phyloP scores from a whole-genome alignment of 352 stramenopile species.

The Globisporangium viniferum region DNA sequence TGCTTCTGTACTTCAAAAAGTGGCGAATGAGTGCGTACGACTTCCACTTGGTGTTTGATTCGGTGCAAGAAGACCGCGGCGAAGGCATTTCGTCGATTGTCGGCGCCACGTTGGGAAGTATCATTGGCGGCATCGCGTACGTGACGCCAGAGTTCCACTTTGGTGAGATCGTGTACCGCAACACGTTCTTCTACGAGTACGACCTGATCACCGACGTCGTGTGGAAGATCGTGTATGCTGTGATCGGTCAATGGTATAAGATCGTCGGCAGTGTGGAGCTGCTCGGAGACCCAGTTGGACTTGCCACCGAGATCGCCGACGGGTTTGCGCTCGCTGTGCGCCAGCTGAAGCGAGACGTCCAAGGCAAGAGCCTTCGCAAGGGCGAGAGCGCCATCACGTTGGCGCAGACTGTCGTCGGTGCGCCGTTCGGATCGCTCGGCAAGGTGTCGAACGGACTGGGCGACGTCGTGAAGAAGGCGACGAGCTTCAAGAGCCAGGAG shows the following conservation, averaged over 20 bases:
- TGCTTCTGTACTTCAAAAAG: constrained; percentile 83
- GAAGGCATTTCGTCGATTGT: constrained; percentile 81
- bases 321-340: constrained; percentile 76
- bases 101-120: constrained; percentile 78
- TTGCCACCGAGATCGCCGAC: constrained; percentile 84
- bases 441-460: constrained; percentile 85
- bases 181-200: constrained; percentile 86
- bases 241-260: constrained; percentile 87
- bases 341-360: constrained; percentile 80
- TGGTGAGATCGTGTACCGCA: constrained; percentile 61
- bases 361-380: constrained; percentile 75
- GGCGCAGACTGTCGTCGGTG: constrained; percentile 77
- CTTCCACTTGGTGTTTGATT: constrained; percentile 85
- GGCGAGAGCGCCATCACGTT: constrained; percentile 78
- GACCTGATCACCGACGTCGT: constrained; percentile 77
- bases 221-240: constrained; percentile 64
- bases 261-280: constrained; percentile 86
- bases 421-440: constrained; percentile 67
- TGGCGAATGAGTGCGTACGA: constrained; percentile 70
- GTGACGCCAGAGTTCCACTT: constrained; percentile 84
- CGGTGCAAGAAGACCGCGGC: constrained; percentile 66
- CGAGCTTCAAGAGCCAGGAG: constrained; percentile 80
- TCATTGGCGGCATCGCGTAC: constrained; percentile 85
- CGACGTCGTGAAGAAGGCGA: constrained; percentile 84
- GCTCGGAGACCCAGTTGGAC: constrained; percentile 76